Conservation (phyloP, 2,329 filamentous ascomycete species). For the Penicillium occitanis region DNA sequence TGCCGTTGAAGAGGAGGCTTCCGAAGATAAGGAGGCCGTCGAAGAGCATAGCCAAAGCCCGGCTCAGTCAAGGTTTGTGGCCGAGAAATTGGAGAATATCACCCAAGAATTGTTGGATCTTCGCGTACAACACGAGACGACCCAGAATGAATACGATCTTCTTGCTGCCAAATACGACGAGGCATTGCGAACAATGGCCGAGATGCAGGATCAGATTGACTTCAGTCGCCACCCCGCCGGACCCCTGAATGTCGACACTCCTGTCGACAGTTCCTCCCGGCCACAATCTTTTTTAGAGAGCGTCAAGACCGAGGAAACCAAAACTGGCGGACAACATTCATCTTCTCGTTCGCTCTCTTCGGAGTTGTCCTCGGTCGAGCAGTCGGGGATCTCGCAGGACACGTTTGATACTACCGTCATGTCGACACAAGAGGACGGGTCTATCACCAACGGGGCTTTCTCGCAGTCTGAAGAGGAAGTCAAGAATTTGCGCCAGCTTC, state of each 20-base stretch:
- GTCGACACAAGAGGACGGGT: slow-evolving; percentile 27
- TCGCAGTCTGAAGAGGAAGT: slow-evolving; percentile 63
- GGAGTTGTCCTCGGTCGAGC: slow-evolving; percentile 85
- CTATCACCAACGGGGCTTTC: slow-evolving; percentile 27
- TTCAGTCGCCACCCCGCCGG: slow-evolving; percentile 65
- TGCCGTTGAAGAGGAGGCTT: slow-evolving; percentile 37
- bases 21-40: slow-evolving; percentile 28
- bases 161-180: slow-evolving; percentile 90
- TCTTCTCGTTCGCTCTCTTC: slow-evolving; percentile 90
- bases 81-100: slow-evolving; percentile 87
- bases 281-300: slow-evolving; percentile 85
- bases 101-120: slow-evolving; percentile 90
- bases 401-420: slow-evolving; percentile 59
- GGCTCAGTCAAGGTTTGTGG: slow-evolving; percentile 79
- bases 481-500: slow-evolving; percentile 66
- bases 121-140: slow-evolving; percentile 83
- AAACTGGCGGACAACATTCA: slow-evolving; percentile 66
- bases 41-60: slow-evolving; percentile 61
- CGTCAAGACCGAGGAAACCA: slow-evolving; percentile 67
- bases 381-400: slow-evolving; percentile 66
- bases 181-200: slow-evolving; percentile 74
- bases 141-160: slow-evolving; percentile 74
- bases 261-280: slow-evolving; percentile 48
- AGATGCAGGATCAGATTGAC: slow-evolving; percentile 78
- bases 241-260: slow-evolving; percentile 44